Evolutionary conservation across 2,329 filamentous ascomycete species (phyloP), one percentile per base, ranked within the genome.

Genomic region (Hypoxylon sp.): DNA sequence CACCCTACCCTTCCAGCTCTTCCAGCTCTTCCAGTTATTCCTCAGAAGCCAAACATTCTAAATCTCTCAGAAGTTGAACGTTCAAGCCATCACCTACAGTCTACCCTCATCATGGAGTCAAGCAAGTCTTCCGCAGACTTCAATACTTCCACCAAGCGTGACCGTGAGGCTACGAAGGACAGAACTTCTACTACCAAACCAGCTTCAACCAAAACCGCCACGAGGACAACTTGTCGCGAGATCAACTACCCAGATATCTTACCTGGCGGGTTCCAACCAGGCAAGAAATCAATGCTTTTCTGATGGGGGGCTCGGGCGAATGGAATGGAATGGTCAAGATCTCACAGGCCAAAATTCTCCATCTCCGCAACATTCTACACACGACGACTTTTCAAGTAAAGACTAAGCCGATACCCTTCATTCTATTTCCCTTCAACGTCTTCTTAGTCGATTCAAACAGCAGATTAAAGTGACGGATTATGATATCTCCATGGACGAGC

Each of bases 211-310:
- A 73, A 65, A 39, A 51, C 65, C 10, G 62, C 57, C 31, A 53
- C 46, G 9, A 72, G 65, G 53, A 42, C 65, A 26, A 65, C 33
- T 3, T 55, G 51, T 46, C 58, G 65, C 4, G 72, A 75, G 19
- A 63, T 76, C 58, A 76, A 71, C 58, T 77, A 76, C 42, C 74
- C 70, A 19, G 74, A 77, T 42, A 62, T 68, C 37, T 64, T 76
- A 5, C 75, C 75, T 1, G 70, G 72, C 0, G 75, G 74, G 3
- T 77, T 77, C n/a, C 73, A 74, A 22, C 69, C 71, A 13, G 74
- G 75, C 13, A 77, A 76, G 64, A 77, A 75, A 59, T 70, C 68
- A 1, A 57, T 60, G 58, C 53, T 72, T n/a, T 69, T 70, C 44
- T 74, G 52, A 70, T 51, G 29, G 24, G 19, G n/a, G 11, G 11